These are phyloP conservation scores for Emericellopsis atlantica DNA, from an alignment of 2,329 filamentous ascomycete species.

Conservation along the genomic window DNA sequence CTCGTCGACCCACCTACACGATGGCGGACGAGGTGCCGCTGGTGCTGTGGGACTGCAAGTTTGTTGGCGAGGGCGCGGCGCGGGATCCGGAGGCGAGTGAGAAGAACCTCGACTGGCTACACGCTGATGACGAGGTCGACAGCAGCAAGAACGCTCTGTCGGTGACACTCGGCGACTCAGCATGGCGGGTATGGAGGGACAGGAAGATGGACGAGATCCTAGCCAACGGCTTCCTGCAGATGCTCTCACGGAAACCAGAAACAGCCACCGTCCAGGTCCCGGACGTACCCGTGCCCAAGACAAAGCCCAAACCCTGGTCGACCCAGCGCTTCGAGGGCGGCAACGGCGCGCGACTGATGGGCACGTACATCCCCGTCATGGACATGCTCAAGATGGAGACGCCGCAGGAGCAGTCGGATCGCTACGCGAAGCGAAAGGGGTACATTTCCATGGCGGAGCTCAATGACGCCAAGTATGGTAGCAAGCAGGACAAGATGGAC, in stretches of 20 bases:
- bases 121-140: constrained; percentile 54
- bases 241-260: constrained; percentile 19
- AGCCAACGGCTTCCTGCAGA: constrained; percentile 58
- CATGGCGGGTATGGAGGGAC: constrained; percentile 77
- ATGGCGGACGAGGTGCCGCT: constrained; percentile 86
- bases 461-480: constrained; percentile 16
- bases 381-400: constrained; percentile 33
- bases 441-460: constrained; percentile 34
- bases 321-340: constrained; percentile 30
- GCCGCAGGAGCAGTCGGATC: constrained; percentile 44
- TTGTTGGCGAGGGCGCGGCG: constrained; percentile 35
- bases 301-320: constrained; percentile 1
- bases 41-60: constrained; percentile 93
- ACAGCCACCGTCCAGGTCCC: no score
- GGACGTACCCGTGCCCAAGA: not conserved
- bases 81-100: not conserved
- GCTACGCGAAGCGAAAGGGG: constrained; percentile 49
- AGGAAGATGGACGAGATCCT: constrained; percentile 85
- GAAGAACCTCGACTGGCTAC: constrained; percentile 57
- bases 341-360: constrained; percentile 33
- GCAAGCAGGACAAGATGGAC: constrained; percentile 7
- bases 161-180: constrained; percentile 48
- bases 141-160: constrained; percentile 39
- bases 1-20: constrained; percentile 71
- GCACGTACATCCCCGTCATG: constrained; percentile 43